Conservation (phyloP, 1,284 basidiomycete species). For the Ceratobasidium sp. region DNA sequence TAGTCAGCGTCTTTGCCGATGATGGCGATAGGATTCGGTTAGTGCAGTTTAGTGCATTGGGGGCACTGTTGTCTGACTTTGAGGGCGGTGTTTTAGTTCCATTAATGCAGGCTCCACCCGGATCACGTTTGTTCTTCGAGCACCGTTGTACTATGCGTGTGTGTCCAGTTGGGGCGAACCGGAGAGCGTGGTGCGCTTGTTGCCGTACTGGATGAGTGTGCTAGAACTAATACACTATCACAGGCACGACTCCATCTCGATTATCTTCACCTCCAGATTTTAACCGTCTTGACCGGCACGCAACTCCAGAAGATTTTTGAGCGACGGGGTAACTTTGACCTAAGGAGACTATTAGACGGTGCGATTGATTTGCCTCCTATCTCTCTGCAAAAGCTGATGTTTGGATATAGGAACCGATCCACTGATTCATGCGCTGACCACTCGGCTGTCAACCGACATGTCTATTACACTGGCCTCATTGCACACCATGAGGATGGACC, state of each 20-base stretch:
- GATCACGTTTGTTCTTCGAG: slow-evolving; percentile 85
- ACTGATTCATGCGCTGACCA: slow-evolving; percentile 77
- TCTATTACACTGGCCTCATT: slow-evolving; percentile 83
- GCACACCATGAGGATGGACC: slow-evolving; percentile 81
- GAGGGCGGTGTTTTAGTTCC: slow-evolving; percentile 55
- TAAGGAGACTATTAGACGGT: slow-evolving; percentile 86
- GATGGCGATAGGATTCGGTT: slow-evolving; percentile 81
- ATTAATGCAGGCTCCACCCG: slow-evolving; percentile 79
- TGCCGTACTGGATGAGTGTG: slow-evolving; percentile 34
- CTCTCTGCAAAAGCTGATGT: neutral
- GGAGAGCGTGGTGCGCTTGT: slow-evolving; percentile 82
- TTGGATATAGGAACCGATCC: slow-evolving; percentile 75
- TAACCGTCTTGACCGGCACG: slow-evolving; percentile 86
- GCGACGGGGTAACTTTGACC: slow-evolving; percentile 89
- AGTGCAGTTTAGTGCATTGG: slow-evolving; percentile 32
- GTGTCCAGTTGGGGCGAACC: slow-evolving; percentile 93
- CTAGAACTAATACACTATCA: slow-evolving; percentile 51
- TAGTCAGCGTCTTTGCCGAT: slow-evolving; percentile 91
- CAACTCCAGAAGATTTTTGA: slow-evolving; percentile 90
- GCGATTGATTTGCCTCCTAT: slow-evolving; percentile 43
- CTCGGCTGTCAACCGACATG: slow-evolving; percentile 78
- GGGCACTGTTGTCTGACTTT: slow-evolving; percentile 41
- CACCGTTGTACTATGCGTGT: slow-evolving; percentile 92
- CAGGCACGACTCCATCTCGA: slow-evolving; percentile 94
- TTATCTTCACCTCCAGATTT: slow-evolving; percentile 91